Conservation (phyloP, 441 rosid species). For the Adansonia grandidieri region DNA sequence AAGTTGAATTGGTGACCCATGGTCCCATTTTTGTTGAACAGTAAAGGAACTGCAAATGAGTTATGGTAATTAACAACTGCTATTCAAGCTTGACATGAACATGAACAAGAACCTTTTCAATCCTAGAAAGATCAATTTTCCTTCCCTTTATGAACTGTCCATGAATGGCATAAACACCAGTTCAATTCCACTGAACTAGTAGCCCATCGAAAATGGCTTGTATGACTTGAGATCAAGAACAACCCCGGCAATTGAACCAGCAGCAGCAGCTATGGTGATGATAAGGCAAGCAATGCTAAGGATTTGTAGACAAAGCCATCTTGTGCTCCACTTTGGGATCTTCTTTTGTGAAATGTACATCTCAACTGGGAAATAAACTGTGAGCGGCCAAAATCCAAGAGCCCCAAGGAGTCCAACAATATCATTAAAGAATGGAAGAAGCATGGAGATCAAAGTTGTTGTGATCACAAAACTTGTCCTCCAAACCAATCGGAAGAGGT, state of each 20-base stretch:
- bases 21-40: conserved; percentile 24
- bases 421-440: conserved; percentile 83
- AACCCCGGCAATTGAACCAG: conserved; percentile 80
- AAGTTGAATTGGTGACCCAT: conserved; percentile 27
- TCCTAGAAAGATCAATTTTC: not conserved
- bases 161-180: not conserved
- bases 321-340: conserved; percentile 69
- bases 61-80: conserved; percentile 19
- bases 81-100: conserved; percentile 28
- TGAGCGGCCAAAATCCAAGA: conserved; percentile 84
- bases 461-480: conserved; percentile 70
- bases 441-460: conserved; percentile 77
- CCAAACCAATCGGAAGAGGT: conserved; percentile 71
- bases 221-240: conserved; percentile 59
- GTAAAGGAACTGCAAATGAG: not conserved
- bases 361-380: conserved; percentile 86
- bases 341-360: conserved; percentile 75
- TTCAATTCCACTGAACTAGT: conserved; percentile 36
- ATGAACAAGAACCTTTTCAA: conserved; percentile 26
- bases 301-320: conserved; percentile 72
- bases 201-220: conserved; percentile 62
- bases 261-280: conserved; percentile 68
- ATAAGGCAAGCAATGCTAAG: conserved; percentile 65
- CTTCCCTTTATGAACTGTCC: not conserved
- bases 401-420: conserved; percentile 81